Base-by-base conservation (phyloP, 306 rosid genomes). In the Quillaja saponaria region DNA sequence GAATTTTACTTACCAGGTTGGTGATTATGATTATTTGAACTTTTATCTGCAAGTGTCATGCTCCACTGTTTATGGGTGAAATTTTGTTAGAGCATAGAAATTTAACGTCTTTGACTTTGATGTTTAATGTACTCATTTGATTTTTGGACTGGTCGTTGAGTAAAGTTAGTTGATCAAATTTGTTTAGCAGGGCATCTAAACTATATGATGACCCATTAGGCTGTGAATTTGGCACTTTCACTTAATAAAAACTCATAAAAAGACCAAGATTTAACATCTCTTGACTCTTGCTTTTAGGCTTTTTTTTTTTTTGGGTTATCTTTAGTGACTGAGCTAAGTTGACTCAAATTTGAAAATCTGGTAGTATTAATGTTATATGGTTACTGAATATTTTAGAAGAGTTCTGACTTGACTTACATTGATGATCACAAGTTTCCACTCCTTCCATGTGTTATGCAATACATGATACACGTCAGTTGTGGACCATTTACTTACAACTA, bases 1-100 rank as follows among this genome's bases (percentile, higher is more conserved):
- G 80, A 87, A 88, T 77, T 86, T 92, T 57, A 83, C 82, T 64
- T 92, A 86, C 82, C 79, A 77, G 98, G 98, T 92, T 52, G 71
- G 87, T 63, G 48, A 63, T 39, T 53, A 46, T 61, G 37, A 55
- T 15, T 38, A 13, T 40, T 41, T 28, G 31, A 31, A 15, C 18
- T 44, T 31, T 53, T 13, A 13, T 46, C 44, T 53, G 8, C 9
- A 46, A 17, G 61, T 49, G 33, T 40, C 20, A 21, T 69, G 8
- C 58, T 31, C 5, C 40, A 35, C 67, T 52, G 35, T 64, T 45
- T 13, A 21, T n/a, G 19, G 49, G 51, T 40, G 50, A 39, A 19
- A 34, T 8, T 49, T 47, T 34, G 62, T 41, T 47, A 49, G 54
- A 13, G 63, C 19, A 5, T 60, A 34, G 54, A 31, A 21, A 20